Conservation (phyloP, 2,329 filamentous ascomycete species). For the Neonectria faginata region DNA sequence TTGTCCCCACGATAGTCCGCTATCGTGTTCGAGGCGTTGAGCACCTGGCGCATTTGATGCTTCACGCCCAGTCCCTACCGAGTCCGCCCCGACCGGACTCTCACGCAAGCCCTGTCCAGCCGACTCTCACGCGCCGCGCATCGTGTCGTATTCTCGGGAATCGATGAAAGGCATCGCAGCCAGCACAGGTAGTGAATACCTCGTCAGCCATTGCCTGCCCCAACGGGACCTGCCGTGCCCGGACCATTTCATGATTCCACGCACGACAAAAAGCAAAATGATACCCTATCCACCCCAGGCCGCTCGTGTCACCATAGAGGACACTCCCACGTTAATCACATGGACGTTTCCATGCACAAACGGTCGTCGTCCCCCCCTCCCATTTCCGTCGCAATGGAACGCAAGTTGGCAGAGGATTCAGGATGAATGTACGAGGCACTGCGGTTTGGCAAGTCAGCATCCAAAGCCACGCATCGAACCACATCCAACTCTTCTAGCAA, state of each 20-base stretch:
- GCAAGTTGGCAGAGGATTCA: slow-evolving; percentile 34
- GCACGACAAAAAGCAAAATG: slow-evolving; percentile 39
- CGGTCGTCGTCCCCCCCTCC: slow-evolving; percentile 17
- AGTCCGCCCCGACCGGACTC: slow-evolving; percentile 25
- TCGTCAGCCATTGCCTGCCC: slow-evolving; percentile 14
- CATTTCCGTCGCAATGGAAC: slow-evolving; percentile 25
- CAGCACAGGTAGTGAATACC: slow-evolving; percentile 38
- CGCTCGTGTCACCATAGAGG: slow-evolving; percentile 42
- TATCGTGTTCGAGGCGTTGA: slow-evolving; percentile 29
- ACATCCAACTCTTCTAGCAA: slow-evolving; percentile 32
- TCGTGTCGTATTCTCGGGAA: slow-evolving; percentile 36
- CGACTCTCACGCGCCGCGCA: slow-evolving; percentile 22
- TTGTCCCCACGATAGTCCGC: slow-evolving; percentile 23
- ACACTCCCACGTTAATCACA: slow-evolving; percentile 45
- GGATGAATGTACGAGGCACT: slow-evolving; percentile 34
- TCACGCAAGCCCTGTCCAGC: slow-evolving; percentile 22
- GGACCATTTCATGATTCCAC: slow-evolving; percentile 30
- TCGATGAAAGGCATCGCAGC: slow-evolving; percentile 25
- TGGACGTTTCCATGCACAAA: slow-evolving; percentile 42
- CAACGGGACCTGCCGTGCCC: background rate
- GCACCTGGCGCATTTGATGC: slow-evolving; percentile 15
- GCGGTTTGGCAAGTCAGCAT: slow-evolving; percentile 31
- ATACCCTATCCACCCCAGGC: slow-evolving; percentile 39
- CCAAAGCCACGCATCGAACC: slow-evolving; percentile 38
- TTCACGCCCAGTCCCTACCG: slow-evolving; percentile 19